Percentiles rank a stretch among this genome's conserved stretches.
Evolutionary conservation across 257 asterid genomes (phyloP).

Genomic region (Schizonepeta tenuifolia): DNA sequence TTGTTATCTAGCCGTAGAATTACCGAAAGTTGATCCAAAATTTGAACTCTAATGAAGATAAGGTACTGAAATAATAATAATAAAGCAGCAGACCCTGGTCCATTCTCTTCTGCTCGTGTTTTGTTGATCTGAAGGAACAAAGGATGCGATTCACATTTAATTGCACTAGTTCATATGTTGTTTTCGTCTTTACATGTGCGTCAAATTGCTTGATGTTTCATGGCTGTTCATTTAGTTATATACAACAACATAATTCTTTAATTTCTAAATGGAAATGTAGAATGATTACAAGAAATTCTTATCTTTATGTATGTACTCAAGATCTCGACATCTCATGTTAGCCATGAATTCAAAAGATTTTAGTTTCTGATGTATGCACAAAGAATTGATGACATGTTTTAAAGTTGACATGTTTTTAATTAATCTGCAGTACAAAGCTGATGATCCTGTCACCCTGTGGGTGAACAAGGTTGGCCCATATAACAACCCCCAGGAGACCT

Average conservation of each 20-base stretch:
- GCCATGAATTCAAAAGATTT: slow-evolving; percentile 6
- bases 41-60: background rate
- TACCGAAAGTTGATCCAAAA: slow-evolving; percentile 2
- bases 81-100: slow-evolving; percentile 1
- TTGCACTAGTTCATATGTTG: background rate
- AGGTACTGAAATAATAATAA: background rate
- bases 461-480: slow-evolving; percentile 98
- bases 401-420: slow-evolving; percentile 36
- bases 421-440: slow-evolving; percentile 71
- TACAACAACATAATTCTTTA: background rate
- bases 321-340: slow-evolving; percentile 10
- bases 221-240: background rate
- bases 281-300: background rate
- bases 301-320: background rate
- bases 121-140: slow-evolving; percentile 17
- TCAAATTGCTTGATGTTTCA: background rate
- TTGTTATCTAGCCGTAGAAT: slow-evolving; percentile 6
- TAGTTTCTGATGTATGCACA: slow-evolving; percentile 9
- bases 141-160: slow-evolving; percentile 3
- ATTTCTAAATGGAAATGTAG: slow-evolving; percentile 9
- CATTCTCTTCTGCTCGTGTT: background rate
- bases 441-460: slow-evolving; percentile 82
- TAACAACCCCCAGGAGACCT: slow-evolving; percentile 96
- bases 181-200: background rate
- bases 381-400: slow-evolving; percentile 7